Base-by-base conservation (phyloP, 2,329 filamentous ascomycete species). In the Fusarium sp. region DNA sequence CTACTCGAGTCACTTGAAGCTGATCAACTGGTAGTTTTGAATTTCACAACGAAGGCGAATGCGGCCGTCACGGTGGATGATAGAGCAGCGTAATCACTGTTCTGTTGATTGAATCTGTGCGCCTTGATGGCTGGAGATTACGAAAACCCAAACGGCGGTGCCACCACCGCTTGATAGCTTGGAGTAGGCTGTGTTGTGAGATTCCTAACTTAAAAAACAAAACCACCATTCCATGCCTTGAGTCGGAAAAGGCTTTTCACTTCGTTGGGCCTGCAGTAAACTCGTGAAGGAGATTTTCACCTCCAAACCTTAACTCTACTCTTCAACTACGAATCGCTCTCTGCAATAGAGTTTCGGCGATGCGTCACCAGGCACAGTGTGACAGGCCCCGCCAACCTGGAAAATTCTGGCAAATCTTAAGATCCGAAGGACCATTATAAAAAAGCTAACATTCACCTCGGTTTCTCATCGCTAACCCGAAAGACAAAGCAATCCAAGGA, bases 381-480 rank as follows among this genome's bases (percentile, higher is more conserved):
- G 8, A 5, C 16, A 6, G 6, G 18, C 10, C 34, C 34, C 10
- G 9, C 6, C 5, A 38, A n/a, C 3, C 9, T 10, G 16, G 11
- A 38, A 38, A 3, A 9, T 38, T 38, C 16, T n/a, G 34, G 34
- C 9, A 11, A 38, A 5, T 38, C 6, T 11, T 6, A 11, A n/a
- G 0, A n/a, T 18, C 18, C 2, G 2, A 4, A 0, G 11, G 16
- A 9, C 34, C 5, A 38, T 11, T 11, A n/a, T 11, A 38, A n/a
- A 5, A 1, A 38, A 3, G 15, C 9, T 0, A 11, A 38, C 34
- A 38, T 18, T 5, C 9, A n/a, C 9, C 34, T 3, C 34, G 18
- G 10, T n/a, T 38, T 38, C 18, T 2, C 34, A 38, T n/a, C 7
- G 5, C 34, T n/a, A 18, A n/a, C n/a, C 16, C 34, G 3, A 11